These are phyloP conservation scores for Solanum rostratum DNA, from an alignment of 257 asterid genomes.

Conservation along the genomic window DNA sequence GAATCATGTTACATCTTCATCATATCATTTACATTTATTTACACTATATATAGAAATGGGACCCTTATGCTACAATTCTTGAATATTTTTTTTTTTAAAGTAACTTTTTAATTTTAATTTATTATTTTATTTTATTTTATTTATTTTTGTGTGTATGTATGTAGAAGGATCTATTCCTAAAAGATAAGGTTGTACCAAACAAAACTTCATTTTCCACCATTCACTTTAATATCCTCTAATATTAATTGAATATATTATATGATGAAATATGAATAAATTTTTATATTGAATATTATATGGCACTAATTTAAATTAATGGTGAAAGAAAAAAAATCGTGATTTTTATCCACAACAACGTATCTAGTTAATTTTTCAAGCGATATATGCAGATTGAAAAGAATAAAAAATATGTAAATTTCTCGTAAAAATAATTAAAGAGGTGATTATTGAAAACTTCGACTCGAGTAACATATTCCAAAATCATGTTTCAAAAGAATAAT, in stretches of 20 bases:
- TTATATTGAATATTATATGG: no score
- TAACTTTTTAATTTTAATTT: background rate
- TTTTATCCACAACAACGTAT: no score
- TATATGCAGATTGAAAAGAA: rapidly evolving
- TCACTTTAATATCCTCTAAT: background rate
- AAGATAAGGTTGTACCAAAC: background rate
- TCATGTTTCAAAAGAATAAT: no score
- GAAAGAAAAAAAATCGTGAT: no score
- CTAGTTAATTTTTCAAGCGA: background rate
- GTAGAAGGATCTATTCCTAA: background rate
- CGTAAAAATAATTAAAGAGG: no score
- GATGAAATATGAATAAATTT: no score
- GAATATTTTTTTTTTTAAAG: background rate
- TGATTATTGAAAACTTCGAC: no score
- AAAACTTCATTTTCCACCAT: background rate
- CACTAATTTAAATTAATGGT: background rate
- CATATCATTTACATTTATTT: background rate
- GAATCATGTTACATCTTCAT: background rate
- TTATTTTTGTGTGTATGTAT: background rate
- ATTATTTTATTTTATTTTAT: no score
- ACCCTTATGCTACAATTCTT: background rate
- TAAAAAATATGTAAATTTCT: background rate
- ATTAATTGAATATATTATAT: no score
- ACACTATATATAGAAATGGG: background rate
- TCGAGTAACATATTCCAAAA: no score